A percentile compares a stretch with the other conserved stretches of the same genome.
phyloP scores from a whole-genome alignment of 129 eudicot species.

The Sambucus nigra region DNA sequence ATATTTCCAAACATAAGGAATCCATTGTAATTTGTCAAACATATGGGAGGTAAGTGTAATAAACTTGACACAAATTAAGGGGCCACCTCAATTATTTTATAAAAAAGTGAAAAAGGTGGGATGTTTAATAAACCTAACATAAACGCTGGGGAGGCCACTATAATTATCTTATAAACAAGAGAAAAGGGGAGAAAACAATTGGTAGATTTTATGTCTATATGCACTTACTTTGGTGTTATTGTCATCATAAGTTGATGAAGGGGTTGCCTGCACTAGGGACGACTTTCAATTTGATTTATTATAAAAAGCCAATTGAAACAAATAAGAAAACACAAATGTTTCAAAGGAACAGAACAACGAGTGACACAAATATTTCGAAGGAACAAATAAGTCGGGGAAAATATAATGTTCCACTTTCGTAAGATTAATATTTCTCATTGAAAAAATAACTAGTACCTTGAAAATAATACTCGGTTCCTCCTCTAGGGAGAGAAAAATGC shows the following conservation, averaged over 20 bases:
- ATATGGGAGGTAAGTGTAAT: too few species aligned
- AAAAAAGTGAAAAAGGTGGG: too few species aligned
- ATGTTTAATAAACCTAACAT: too few species aligned
- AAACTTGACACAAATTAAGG: too few species aligned
- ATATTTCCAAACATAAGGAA: too few species aligned
- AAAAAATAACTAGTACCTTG: slow-evolving; percentile 87
- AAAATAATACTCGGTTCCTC: slow-evolving; percentile 93
- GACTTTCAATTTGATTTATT: slow-evolving; percentile 74
- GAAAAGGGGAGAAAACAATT: too few species aligned
- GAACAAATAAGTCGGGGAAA: slow-evolving; percentile 2
- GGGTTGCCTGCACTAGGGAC: slow-evolving; percentile 71
- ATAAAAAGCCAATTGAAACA: slow-evolving; percentile 6
- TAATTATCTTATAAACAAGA: too few species aligned
- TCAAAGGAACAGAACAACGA: neutral
- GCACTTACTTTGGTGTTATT: slow-evolving; percentile 43
- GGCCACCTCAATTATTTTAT: too few species aligned
- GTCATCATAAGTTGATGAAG: slow-evolving; percentile 36
- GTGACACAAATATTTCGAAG: neutral
- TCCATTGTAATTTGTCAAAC: too few species aligned
- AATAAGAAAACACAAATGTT: neutral
- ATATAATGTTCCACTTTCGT: slow-evolving; percentile 42
- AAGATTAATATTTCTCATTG: slow-evolving; percentile 77
- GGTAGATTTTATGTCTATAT: neutral
- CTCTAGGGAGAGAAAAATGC: slow-evolving; percentile 83
- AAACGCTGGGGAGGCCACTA: too few species aligned